phyloP scores from a whole-genome alignment of 2,329 filamentous ascomycete species.

The Pestalotiopsis sp. region DNA sequence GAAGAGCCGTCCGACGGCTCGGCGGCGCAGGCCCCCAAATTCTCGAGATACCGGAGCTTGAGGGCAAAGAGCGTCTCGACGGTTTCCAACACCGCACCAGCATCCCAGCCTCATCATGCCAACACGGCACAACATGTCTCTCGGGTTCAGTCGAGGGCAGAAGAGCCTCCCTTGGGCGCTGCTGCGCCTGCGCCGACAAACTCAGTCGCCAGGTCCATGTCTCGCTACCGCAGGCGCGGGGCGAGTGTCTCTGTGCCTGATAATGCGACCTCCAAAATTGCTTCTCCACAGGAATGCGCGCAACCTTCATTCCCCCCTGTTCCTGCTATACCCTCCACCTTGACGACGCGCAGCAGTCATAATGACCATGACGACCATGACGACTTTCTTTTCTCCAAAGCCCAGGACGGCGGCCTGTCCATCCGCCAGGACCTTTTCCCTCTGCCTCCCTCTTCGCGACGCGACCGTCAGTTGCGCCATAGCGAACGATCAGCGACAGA shows the following conservation, averaged over 20 bases:
- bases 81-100: slow-evolving; percentile 24
- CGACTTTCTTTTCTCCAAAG: slow-evolving; percentile 22
- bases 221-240: slow-evolving; percentile 34
- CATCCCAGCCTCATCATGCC: background rate
- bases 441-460: slow-evolving; percentile 10
- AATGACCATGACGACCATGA: slow-evolving; percentile 9
- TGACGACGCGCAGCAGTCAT: slow-evolving; percentile 16
- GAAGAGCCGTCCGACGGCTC: slow-evolving; percentile 9
- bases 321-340: slow-evolving; percentile 30
- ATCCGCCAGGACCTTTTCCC: slow-evolving; percentile 14
- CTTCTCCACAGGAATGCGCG: slow-evolving; percentile 5
- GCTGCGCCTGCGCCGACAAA: slow-evolving; percentile 21
- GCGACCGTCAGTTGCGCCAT: slow-evolving; percentile 23
- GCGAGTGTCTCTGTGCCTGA: slow-evolving; percentile 27
- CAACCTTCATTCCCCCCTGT: slow-evolving; percentile 26
- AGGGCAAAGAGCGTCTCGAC: slow-evolving; percentile 33
- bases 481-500: slow-evolving; percentile 20
- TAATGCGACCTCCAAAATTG: slow-evolving; percentile 29
- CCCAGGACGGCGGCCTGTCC: slow-evolving; percentile 17
- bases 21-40: slow-evolving; percentile 23
- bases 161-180: background rate
- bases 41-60: slow-evolving; percentile 37
- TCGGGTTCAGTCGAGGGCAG: slow-evolving; percentile 12
- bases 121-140: slow-evolving; percentile 17
- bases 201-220: slow-evolving; percentile 35